Conservation (phyloP, 345 rosid species). For the Laguncularia racemosa region DNA sequence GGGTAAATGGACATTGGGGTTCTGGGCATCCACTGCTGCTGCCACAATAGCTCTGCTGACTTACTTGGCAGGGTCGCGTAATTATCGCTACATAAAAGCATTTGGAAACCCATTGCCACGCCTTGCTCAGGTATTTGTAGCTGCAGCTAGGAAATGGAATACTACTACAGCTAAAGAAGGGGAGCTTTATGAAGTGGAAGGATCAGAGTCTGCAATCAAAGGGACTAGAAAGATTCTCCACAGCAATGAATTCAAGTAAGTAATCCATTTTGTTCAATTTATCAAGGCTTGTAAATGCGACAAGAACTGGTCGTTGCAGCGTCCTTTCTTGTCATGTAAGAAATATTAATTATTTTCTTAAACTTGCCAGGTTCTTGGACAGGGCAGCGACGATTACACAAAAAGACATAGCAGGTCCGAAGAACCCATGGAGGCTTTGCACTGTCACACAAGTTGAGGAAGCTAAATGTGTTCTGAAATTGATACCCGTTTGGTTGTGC, state of each 20-base stretch:
- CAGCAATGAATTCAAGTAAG: slow-evolving; percentile 24
- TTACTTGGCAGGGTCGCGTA: slow-evolving; percentile 13
- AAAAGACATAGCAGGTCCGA: slow-evolving; percentile 24
- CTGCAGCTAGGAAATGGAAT: slow-evolving; percentile 27
- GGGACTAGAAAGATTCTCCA: slow-evolving; percentile 39
- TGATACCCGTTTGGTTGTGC: slow-evolving; percentile 57
- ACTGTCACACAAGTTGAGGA: slow-evolving; percentile 85
- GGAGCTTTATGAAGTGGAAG: slow-evolving; percentile 31
- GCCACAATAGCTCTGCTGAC: slow-evolving; percentile 22
- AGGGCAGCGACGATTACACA: slow-evolving; percentile 77
- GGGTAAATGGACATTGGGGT: slow-evolving; percentile 35
- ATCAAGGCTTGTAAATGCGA: slow-evolving; percentile 8
- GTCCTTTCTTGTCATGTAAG: neutral
- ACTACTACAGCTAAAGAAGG: slow-evolving; percentile 14
- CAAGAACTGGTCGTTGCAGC: neutral
- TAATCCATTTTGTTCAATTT: neutral
- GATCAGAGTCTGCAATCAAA: slow-evolving; percentile 28
- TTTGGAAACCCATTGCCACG: slow-evolving; percentile 37
- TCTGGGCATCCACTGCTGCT: slow-evolving; percentile 22
- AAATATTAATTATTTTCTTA: neutral
- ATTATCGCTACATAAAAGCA: slow-evolving; percentile 23
- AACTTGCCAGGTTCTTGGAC: slow-evolving; percentile 50
- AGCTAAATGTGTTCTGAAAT: slow-evolving; percentile 48
- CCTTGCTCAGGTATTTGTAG: slow-evolving; percentile 34
- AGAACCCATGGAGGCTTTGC: slow-evolving; percentile 64